A percentile compares a stretch with the other conserved stretches of the same genome.
phyloP scores from a whole-genome alignment of 176 grass and related monocot species.

The Avena atlantica region DNA sequence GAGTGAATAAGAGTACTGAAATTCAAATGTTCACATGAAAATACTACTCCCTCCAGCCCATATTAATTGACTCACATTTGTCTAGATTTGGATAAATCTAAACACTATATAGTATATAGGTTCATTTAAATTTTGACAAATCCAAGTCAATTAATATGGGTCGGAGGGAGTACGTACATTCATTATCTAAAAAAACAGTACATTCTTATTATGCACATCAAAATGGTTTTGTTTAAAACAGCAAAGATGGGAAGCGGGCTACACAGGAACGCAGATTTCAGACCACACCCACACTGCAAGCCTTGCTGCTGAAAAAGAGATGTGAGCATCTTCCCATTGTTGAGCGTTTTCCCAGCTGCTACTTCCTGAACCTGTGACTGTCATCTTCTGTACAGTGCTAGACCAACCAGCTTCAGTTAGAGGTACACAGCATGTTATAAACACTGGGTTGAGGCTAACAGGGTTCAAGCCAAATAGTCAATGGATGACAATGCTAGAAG shows the following conservation, averaged over 20 bases:
- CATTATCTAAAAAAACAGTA: not conserved
- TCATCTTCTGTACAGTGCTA: slow-evolving; percentile 2
- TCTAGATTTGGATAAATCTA: too few species aligned
- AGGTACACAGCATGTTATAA: not conserved
- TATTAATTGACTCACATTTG: too few species aligned
- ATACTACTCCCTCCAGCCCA: too few species aligned
- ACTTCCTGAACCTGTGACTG: slow-evolving; percentile 18
- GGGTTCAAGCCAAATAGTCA: not conserved
- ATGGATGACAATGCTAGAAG: not conserved
- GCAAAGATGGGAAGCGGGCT: not conserved
- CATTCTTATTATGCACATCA: not conserved
- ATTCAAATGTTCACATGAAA: not conserved
- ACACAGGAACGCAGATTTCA: not conserved
- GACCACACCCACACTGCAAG: not conserved
- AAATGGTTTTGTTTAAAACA: not conserved
- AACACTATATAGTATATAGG: too few species aligned
- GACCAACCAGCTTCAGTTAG: slow-evolving; percentile 18
- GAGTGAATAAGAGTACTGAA: slow-evolving; percentile 9
- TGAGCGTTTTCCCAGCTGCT: not conserved
- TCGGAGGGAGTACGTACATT: too few species aligned
- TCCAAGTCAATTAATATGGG: too few species aligned
- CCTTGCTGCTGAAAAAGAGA: not conserved
- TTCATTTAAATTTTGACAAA: too few species aligned
- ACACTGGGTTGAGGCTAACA: not conserved
- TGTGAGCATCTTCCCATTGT: not conserved